Percentiles rank a stretch among this genome's conserved stretches.
Conservation (phyloP, 2,329 filamentous ascomycete species). For the Thielaviopsis euricoi region DNA sequence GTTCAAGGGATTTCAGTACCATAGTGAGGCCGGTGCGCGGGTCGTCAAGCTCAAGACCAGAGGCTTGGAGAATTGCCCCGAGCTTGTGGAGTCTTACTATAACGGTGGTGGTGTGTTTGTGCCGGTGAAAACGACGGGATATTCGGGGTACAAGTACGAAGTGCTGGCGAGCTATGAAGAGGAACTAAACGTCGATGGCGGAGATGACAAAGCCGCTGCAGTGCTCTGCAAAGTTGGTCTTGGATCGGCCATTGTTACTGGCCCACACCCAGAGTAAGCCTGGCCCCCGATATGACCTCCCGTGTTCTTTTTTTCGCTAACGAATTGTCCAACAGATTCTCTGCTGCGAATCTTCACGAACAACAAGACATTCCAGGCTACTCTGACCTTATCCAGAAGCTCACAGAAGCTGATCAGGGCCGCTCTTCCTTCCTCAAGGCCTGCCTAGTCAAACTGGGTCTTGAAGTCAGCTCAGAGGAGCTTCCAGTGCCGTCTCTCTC, state of each 20-base stretch:
- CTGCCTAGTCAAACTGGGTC: conserved; percentile 61
- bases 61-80: conserved; percentile 36
- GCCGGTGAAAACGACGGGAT: conserved; percentile 35
- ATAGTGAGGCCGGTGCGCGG: conserved; percentile 68
- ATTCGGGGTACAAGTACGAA: conserved; percentile 37
- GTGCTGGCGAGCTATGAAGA: conserved; percentile 68
- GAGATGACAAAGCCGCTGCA: conserved; percentile 57
- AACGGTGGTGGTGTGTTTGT: conserved; percentile 94
- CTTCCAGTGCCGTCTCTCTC: conserved; percentile 64
- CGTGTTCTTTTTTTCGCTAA: conserved; percentile 12
- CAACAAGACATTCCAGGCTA: conserved; percentile 54
- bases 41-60: conserved; percentile 52
- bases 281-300: not conserved
- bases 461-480: conserved; percentile 58
- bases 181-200: conserved; percentile 58
- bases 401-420: conserved; percentile 52
- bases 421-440: conserved; percentile 63
- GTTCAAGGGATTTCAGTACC: conserved; percentile 79
- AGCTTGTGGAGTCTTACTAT: conserved; percentile 63
- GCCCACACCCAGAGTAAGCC: conserved; percentile 74
- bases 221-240: conserved; percentile 72
- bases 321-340: conserved; percentile 44
- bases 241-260: conserved; percentile 64
- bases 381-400: conserved; percentile 46
- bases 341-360: conserved; percentile 57